Conservation (phyloP, 2,329 filamentous ascomycete species). For the Exutisphaerella laricina region DNA sequence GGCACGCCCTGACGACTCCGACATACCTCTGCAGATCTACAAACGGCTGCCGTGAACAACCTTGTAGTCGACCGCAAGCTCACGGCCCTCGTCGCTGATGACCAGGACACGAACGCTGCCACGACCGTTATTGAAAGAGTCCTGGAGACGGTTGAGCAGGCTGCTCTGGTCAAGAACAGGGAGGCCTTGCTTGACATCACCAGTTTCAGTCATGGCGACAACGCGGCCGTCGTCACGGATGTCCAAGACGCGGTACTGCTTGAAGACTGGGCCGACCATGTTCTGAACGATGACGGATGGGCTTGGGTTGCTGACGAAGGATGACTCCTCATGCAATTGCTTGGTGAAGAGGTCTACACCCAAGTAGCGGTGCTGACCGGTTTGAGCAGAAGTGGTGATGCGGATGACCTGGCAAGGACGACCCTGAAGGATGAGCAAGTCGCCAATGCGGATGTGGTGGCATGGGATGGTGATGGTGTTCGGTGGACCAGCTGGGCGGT, state of each 20-base stretch:
- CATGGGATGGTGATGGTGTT: slow-evolving; percentile 97
- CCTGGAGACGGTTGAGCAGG: slow-evolving; percentile 73
- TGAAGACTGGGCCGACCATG: slow-evolving; percentile 99
- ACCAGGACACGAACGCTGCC: slow-evolving; percentile 93
- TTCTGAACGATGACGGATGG: slow-evolving; percentile 98
- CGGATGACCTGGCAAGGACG: slow-evolving; percentile 99
- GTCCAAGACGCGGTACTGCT: slow-evolving; percentile 99
- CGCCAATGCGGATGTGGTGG: slow-evolving; percentile 99
- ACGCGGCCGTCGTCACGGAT: slow-evolving; percentile 76
- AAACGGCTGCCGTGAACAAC: slow-evolving; percentile 75
- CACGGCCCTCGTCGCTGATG: slow-evolving; percentile 84
- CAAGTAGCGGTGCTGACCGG: slow-evolving; percentile 98
- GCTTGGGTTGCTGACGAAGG: slow-evolving; percentile 93
- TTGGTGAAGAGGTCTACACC: slow-evolving; percentile 99
- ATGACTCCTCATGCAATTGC: slow-evolving; percentile 98
- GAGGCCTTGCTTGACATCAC: slow-evolving; percentile 95
- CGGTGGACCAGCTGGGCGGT: slow-evolving; percentile 36
- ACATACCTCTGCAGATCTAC: slow-evolving; percentile 37
- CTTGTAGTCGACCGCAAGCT: slow-evolving; percentile 99
- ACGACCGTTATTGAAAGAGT: slow-evolving; percentile 84
- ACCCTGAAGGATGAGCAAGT: slow-evolving; percentile 97
- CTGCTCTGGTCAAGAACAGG: slow-evolving; percentile 92
- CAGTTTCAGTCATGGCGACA: slow-evolving; percentile 97
- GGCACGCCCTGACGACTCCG: slow-evolving; percentile 1
- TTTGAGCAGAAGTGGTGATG: slow-evolving; percentile 96